These are phyloP conservation scores for Capronia coronata DNA, from an alignment of 2,329 filamentous ascomycete species.

Conservation along the genomic window DNA sequence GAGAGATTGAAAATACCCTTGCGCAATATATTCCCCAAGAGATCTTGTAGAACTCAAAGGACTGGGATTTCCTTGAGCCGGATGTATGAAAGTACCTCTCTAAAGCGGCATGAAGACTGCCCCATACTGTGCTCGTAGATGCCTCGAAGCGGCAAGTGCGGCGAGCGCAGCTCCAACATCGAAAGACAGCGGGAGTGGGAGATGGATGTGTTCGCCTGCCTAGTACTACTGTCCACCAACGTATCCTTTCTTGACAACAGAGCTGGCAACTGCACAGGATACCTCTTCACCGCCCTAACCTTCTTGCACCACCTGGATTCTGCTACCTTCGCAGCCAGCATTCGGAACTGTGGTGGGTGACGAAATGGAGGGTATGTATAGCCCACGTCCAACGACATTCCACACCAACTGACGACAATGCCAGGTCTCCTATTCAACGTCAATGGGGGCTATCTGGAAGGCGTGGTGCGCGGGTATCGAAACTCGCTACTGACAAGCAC, in stretches of 20 bases:
- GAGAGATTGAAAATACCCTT: no score
- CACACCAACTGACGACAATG: conserved; percentile 4
- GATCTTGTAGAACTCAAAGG: no score
- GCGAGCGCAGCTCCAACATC: neutral
- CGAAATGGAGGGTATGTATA: conserved; percentile 24
- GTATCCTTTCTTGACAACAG: neutral
- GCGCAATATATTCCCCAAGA: no score
- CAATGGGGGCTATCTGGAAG: conserved; percentile 90
- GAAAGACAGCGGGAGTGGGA: neutral
- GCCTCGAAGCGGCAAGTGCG: neutral
- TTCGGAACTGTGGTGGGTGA: neutral
- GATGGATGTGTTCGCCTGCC: conserved; percentile 6
- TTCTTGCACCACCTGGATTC: no score
- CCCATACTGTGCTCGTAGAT: no score
- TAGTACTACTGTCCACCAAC: neutral
- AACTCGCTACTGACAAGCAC: conserved; percentile 83
- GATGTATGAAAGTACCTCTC: no score
- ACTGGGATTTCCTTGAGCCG: no score
- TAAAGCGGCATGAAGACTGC: no score
- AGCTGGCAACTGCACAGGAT: neutral
- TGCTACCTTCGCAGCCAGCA: neutral
- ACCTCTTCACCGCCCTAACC: neutral
- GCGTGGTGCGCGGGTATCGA: conserved; percentile 93
- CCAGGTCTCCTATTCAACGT: conserved; percentile 84
- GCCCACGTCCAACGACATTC: neutral